Evolutionary conservation across 2,329 filamentous ascomycete species (phyloP), one percentile per base, ranked within the genome.

Genomic region (Ramichloridium luteum): DNA sequence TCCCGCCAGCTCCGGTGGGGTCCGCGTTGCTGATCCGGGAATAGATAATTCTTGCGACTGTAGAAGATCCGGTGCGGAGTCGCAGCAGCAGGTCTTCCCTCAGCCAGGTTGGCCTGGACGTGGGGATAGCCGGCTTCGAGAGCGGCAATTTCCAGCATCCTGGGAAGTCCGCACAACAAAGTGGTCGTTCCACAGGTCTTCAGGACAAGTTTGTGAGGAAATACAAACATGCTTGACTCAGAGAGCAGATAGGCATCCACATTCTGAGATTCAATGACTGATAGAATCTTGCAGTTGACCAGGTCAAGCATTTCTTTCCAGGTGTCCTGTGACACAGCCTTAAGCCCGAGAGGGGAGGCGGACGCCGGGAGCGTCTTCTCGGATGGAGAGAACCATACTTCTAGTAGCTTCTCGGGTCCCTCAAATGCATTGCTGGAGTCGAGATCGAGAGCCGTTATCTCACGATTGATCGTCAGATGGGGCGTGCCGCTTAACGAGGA

Each of bases 141-240:
- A 28, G 85, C 82, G 16, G 90, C 90, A 51, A 96, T 93, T 56
- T 92, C 84, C 32, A 98, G 69, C 57, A 98, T 79, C 46, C 84
- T 83, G 45, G 84, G 83, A 27, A 98, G 70, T 13, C 90, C 90
- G 28, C 81, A 78, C 5, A 98, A 72, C 32, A 98, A 66, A 3
- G 90, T 98, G 10, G 90, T 98, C 14, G 90, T 98, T 38, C 90
- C 90, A 52, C 90, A 98, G 5, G 90, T 98, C 73, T 98, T 98
- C 46, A 98, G 68, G 39, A 98, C 93, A 43, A 98, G 72, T 69
- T 98, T 98, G 72, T 98, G 90, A n/a, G 86, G 85, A 60, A 93
- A 98, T 48, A 98, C 84, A 56, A 98, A 98, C 86, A 98, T 93
- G 80, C 90, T 96, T 25, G 90, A 96, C 64, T 98, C 90, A 41